Evolutionary conservation across 768 basidiomycete species (phyloP).

Genomic region (Chalciporus sphaerocephalus): DNA sequence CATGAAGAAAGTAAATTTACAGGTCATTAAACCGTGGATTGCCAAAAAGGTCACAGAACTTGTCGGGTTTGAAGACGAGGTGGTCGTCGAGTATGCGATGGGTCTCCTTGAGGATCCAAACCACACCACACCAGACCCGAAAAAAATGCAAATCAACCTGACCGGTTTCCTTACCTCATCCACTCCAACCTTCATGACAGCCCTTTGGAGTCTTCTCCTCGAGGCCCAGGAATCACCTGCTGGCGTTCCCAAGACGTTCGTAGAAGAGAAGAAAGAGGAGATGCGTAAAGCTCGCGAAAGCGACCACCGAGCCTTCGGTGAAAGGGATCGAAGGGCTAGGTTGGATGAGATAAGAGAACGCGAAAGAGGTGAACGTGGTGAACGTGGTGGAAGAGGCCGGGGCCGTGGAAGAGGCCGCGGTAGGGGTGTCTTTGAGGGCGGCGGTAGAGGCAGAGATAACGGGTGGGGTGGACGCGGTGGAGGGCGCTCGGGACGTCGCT

Average conservation of each 20-base stretch:
- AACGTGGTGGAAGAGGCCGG: slow-evolving; percentile 48
- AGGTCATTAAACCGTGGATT: slow-evolving; percentile 93
- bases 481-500: slow-evolving; percentile 49
- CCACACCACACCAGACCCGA: slow-evolving; percentile 84
- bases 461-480: slow-evolving; percentile 70
- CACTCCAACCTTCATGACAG: slow-evolving; percentile 81
- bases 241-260: slow-evolving; percentile 85
- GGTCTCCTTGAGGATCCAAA: slow-evolving; percentile 84
- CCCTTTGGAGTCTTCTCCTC: slow-evolving; percentile 87
- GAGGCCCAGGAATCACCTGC: slow-evolving; percentile 88
- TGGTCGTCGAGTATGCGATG: slow-evolving; percentile 95
- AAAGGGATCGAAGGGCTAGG: slow-evolving; percentile 63
- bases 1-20: slow-evolving; percentile 90
- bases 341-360: slow-evolving; percentile 65
- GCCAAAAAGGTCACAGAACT: slow-evolving; percentile 88
- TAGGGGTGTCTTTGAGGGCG: slow-evolving; percentile 46
- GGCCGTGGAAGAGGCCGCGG: slow-evolving; percentile 58
- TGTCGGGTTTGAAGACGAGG: slow-evolving; percentile 93
- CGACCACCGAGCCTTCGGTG: slow-evolving; percentile 62
- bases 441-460: slow-evolving; percentile 47
- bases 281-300: slow-evolving; percentile 66
- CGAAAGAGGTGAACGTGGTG: slow-evolving; percentile 46
- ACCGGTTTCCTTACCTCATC: slow-evolving; percentile 89
- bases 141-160: slow-evolving; percentile 92
- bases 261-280: slow-evolving; percentile 91